Percentiles rank a stretch among this genome's conserved stretches.
These are phyloP conservation scores for Rhodotorula sp. DNA, from an alignment of 1,284 basidiomycete genomes.

Conservation along the genomic window DNA sequence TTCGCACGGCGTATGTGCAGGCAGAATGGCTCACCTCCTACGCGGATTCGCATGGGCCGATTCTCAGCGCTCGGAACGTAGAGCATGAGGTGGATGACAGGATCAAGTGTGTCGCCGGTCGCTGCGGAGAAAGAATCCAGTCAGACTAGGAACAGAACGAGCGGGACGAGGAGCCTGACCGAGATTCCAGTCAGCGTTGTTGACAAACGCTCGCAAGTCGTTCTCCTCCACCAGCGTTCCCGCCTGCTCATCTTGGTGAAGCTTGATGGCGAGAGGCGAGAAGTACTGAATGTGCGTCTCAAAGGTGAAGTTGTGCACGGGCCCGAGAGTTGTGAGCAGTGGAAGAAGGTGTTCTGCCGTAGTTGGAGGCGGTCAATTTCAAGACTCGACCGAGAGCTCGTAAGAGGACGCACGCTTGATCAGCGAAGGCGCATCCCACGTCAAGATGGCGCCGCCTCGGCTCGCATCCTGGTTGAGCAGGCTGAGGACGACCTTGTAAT, in stretches of 20 bases:
- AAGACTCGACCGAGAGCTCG: neutral
- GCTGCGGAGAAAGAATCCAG: slow-evolving; percentile 53
- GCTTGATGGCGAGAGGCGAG: slow-evolving; percentile 77
- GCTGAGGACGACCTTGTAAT: slow-evolving; percentile 76
- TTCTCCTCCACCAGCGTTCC: slow-evolving; percentile 67
- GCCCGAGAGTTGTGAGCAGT: slow-evolving; percentile 60
- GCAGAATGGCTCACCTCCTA: slow-evolving; percentile 54
- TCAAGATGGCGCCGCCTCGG: slow-evolving; percentile 60
- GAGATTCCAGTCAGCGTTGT: slow-evolving; percentile 91
- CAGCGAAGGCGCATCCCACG: slow-evolving; percentile 70
- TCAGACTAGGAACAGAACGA: neutral
- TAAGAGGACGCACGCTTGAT: slow-evolving; percentile 53
- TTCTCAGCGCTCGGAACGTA: slow-evolving; percentile 74
- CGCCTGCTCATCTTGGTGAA: slow-evolving; percentile 46
- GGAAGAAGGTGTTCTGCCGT: slow-evolving; percentile 67
- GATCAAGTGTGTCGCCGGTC: slow-evolving; percentile 79
- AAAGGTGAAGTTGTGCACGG: slow-evolving; percentile 83
- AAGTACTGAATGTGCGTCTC: slow-evolving; percentile 93
- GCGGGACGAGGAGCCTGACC: slow-evolving; percentile 57
- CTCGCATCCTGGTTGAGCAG: slow-evolving; percentile 82
- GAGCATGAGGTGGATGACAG: slow-evolving; percentile 86
- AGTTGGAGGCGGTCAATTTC: neutral
- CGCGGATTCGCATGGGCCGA: slow-evolving; percentile 68
- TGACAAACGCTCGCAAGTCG: slow-evolving; percentile 85
- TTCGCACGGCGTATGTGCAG: no score